These are phyloP conservation scores for Ustanciosporium gigantosporum DNA, from an alignment of 1,284 basidiomycete genomes.

Conservation along the genomic window DNA sequence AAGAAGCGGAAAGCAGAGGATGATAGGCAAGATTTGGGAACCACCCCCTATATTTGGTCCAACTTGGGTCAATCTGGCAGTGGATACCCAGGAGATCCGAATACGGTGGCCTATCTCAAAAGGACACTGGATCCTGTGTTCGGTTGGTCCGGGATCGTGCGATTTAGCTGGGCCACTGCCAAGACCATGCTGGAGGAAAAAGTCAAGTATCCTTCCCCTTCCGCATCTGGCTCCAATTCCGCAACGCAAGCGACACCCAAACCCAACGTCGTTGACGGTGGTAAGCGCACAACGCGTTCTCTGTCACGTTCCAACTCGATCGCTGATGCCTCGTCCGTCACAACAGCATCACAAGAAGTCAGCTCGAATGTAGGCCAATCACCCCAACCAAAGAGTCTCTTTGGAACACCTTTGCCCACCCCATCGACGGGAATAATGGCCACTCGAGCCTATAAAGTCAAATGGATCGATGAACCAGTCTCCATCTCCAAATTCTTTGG, in stretches of 20 bases:
- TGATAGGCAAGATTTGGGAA: background rate
- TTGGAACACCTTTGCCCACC: constrained; percentile 18
- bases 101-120: constrained; percentile 84
- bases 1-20: constrained; percentile 27
- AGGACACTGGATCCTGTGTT: constrained; percentile 82
- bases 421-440: constrained; percentile 5
- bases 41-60: constrained; percentile 7
- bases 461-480: constrained; percentile 45
- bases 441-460: constrained; percentile 27
- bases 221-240: background rate
- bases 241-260: background rate
- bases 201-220: constrained; percentile 8
- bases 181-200: constrained; percentile 80
- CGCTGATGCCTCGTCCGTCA: background rate
- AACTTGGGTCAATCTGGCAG: constrained; percentile 18
- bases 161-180: constrained; percentile 95
- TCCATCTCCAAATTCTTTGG: constrained; percentile 43
- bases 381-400: constrained; percentile 9
- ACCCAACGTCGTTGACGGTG: background rate
- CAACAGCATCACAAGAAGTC: too few relatives aligned
- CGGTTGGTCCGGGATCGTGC: constrained; percentile 84
- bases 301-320: constrained; percentile 15
- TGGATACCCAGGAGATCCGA: constrained; percentile 71
- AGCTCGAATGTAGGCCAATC: background rate
- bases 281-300: constrained; percentile 9